Evolutionary conservation across 2,329 filamentous ascomycete genomes (phyloP).

Genomic region (Arachnomyces sp.): DNA sequence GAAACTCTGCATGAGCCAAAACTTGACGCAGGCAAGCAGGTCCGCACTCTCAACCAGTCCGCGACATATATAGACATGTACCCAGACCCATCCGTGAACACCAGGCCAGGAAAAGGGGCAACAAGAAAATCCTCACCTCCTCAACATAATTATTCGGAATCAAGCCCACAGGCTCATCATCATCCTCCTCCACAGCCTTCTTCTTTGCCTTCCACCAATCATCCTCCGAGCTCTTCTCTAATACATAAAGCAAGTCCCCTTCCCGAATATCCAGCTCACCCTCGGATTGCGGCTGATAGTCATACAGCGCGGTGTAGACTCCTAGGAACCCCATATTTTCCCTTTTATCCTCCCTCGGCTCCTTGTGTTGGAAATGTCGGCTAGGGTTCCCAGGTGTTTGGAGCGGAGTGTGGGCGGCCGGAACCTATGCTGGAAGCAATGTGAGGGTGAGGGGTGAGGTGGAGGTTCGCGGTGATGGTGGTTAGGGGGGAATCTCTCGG

Average conservation of each 20-base stretch:
- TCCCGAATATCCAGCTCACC: conserved; percentile 78
- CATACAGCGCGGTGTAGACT: conserved; percentile 83
- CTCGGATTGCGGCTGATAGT: conserved; percentile 79
- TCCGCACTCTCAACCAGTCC: not conserved
- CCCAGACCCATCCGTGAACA: too few species aligned
- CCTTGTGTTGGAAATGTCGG: not conserved
- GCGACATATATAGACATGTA: too few species aligned
- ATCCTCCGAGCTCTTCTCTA: conserved; percentile 70
- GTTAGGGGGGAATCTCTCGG: not conserved
- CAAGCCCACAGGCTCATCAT: conserved; percentile 82
- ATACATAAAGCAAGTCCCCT: conserved; percentile 78
- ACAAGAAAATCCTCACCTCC: conserved; percentile 54
- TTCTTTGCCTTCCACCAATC: conserved; percentile 98
- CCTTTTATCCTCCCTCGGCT: conserved; percentile 1
- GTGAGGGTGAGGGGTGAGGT: not conserved
- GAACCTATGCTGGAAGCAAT: too few species aligned
- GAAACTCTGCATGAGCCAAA: not conserved
- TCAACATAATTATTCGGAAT: conserved; percentile 94
- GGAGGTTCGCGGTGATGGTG: not conserved
- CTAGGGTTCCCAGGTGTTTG: too few species aligned
- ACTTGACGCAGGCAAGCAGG: not conserved
- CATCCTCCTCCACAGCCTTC: conserved; percentile 70
- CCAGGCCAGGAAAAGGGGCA: conserved; percentile 1
- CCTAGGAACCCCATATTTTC: conserved; percentile 77
- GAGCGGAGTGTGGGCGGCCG: too few species aligned